Evolutionary conservation across 2,329 filamentous ascomycete genomes (phyloP), one percentile per base, ranked within the genome.

Genomic region (Ceratocystis eucalypticola): DNA sequence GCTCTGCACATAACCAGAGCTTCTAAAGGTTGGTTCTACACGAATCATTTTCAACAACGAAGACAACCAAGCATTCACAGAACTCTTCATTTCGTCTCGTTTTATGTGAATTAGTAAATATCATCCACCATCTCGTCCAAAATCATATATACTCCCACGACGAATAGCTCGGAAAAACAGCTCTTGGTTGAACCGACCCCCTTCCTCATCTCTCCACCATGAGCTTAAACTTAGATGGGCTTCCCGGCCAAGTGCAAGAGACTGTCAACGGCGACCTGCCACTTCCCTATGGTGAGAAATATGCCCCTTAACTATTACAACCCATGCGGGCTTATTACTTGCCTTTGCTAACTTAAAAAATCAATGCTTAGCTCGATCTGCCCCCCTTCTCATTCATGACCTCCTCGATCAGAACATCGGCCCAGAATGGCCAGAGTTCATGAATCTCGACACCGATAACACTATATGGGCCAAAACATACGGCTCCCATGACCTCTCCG

Each of bases 381-480:
- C 66, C 1, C 69, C 69, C 2, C 65, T 70, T 17, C 66, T 70
- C 57, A 64, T 70, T 17, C 66, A 70, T 50, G 69, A 70, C 50
- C 63, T 70, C 12, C 68, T 70, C 46, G 68, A 70, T 57, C 69
- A 70, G 12, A 69, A 67, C 25, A 37, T 70, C 15, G 61, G 41
- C 28, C 50, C 65, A 45, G 69, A 70, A 67, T 70, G 69, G 69
- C 66, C 67, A 41, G 66, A 68, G 37, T 66, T 64, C 22, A 64
- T 67, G 41, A 63, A 48, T 25, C 28, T 69, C 44, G 59, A 67
- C 22, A 64, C 63, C 44, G 62, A 65, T 37, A 17, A 46, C 12
- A 57, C 59, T 25, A 48, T 63, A 22, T 67, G 65, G 65, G 62
- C 65, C 10, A 22, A 68, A 45, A 41, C 45, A 28, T 68, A 65